These are phyloP conservation scores for Cucurbita pepo DNA, from an alignment of 306 rosid genomes.

Conservation along the genomic window DNA sequence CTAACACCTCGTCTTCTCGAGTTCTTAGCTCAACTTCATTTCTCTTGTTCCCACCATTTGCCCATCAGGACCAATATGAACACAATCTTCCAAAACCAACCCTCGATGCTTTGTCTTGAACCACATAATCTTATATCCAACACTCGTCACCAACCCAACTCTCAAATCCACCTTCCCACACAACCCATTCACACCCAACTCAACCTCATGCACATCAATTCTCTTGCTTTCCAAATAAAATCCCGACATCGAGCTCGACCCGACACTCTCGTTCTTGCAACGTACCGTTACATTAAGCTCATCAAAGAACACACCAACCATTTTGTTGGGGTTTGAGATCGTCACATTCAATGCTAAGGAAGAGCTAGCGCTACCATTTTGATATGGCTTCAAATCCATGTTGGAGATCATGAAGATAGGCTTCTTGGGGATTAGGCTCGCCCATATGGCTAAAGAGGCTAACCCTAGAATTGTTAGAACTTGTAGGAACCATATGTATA, in stretches of 20 bases:
- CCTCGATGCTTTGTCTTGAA: constrained; percentile 2
- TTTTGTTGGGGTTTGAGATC: not conserved
- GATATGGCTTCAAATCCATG: not conserved
- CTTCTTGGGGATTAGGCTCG: not conserved
- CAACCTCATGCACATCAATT: not conserved
- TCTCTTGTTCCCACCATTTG: not conserved
- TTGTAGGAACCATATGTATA: not conserved
- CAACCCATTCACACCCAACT: not conserved
- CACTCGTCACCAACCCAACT: constrained; percentile 1
- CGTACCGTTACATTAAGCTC: not conserved
- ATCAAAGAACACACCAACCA: not conserved
- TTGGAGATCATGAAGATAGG: not conserved
- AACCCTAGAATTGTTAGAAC: not conserved
- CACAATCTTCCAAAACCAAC: not conserved
- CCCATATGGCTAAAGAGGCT: not conserved
- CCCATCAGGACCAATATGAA: not conserved
- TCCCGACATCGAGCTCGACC: not conserved
- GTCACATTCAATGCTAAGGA: not conserved
- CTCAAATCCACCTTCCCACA: not conserved
- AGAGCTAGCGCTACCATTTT: not conserved
- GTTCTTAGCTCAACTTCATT: not conserved
- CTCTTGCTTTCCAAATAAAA: not conserved
- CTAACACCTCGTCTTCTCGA: no score
- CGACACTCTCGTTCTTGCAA: not conserved
- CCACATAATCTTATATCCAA: constrained; percentile 5